phyloP scores from a whole-genome alignment of 768 basidiomycete genomes.

The Termitomyces titanicus region DNA sequence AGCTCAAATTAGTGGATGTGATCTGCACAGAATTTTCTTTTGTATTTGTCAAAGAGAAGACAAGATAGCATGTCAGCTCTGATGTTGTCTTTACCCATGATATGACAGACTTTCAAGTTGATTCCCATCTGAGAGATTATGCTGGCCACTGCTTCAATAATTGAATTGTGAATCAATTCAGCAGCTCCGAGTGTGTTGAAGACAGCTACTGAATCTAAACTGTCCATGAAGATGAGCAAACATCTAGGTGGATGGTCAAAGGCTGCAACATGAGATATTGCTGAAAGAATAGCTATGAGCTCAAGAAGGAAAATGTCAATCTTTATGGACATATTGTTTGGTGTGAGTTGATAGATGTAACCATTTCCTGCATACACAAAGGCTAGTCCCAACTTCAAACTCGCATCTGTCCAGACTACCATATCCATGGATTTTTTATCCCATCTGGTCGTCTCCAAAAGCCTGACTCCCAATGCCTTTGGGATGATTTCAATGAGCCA shows the following conservation, averaged over 20 bases:
- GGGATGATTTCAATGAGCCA: constrained; percentile 4
- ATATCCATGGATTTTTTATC: constrained; percentile 15
- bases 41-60: constrained; percentile 14
- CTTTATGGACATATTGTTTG: background rate
- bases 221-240: constrained; percentile 16
- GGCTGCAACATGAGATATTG: constrained; percentile 2
- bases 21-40: constrained; percentile 11
- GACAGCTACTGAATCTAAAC: constrained; percentile 11
- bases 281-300: constrained; percentile 18
- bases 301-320: constrained; percentile 24
- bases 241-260: constrained; percentile 7
- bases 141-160: background rate
- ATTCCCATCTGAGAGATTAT: constrained; percentile 14
- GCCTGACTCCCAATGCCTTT: constrained; percentile 13
- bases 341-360: constrained; percentile 12
- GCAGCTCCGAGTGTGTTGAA: constrained; percentile 9
- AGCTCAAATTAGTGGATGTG: constrained; percentile 15
- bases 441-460: constrained; percentile 16
- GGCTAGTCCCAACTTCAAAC: background rate
- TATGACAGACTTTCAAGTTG: constrained; percentile 14
- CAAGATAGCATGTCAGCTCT: constrained; percentile 16
- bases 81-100: constrained; percentile 14
- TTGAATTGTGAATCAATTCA: constrained; percentile 1
- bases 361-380: constrained; percentile 12
- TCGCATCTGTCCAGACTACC: constrained; percentile 22